Conservation (phyloP, 352 stramenopile genomes). For the Phytophthora citrophthora region DNA sequence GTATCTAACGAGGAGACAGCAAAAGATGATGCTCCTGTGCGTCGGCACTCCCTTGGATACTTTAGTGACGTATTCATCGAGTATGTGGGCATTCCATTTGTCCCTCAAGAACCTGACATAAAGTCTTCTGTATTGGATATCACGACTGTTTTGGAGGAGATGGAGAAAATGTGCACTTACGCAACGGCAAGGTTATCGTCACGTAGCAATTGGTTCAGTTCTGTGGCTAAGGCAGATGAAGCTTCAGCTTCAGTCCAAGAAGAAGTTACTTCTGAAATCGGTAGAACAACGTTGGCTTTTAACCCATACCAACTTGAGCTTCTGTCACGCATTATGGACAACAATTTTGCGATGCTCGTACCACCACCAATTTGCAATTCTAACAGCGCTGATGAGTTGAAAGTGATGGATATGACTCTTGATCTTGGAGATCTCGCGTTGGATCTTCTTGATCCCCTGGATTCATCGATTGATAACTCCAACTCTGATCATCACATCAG, state of each 20-base stretch:
- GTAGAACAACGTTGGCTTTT: conserved; percentile 32
- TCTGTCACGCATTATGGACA: conserved; percentile 60
- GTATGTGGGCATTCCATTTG: conserved; percentile 47
- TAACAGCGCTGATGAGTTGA: conserved; percentile 45
- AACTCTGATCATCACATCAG: conserved; percentile 12
- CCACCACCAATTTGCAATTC: background rate
- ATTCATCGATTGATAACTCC: conserved; percentile 13
- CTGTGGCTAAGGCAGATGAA: background rate
- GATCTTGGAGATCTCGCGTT: conserved; percentile 52
- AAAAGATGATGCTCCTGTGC: background rate
- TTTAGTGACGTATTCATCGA: conserved; percentile 54
- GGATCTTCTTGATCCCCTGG: conserved; percentile 35
- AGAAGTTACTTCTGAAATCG: background rate
- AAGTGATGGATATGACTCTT: conserved; percentile 50
- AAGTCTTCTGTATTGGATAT: conserved; percentile 42
- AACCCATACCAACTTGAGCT: conserved; percentile 74
- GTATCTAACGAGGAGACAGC: conserved; percentile 1
- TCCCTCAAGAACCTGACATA: conserved; percentile 10
- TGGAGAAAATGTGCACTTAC: conserved; percentile 59
- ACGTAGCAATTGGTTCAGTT: conserved; percentile 42
- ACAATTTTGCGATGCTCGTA: conserved; percentile 57
- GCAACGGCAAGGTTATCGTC: conserved; percentile 47
- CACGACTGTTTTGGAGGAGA: conserved; percentile 53
- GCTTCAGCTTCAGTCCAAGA: conserved; percentile 1
- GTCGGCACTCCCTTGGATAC: conserved; percentile 19